Evolutionary conservation across 2,329 filamentous ascomycete species (phyloP).

Genomic region (Pseudonectria buxi): DNA sequence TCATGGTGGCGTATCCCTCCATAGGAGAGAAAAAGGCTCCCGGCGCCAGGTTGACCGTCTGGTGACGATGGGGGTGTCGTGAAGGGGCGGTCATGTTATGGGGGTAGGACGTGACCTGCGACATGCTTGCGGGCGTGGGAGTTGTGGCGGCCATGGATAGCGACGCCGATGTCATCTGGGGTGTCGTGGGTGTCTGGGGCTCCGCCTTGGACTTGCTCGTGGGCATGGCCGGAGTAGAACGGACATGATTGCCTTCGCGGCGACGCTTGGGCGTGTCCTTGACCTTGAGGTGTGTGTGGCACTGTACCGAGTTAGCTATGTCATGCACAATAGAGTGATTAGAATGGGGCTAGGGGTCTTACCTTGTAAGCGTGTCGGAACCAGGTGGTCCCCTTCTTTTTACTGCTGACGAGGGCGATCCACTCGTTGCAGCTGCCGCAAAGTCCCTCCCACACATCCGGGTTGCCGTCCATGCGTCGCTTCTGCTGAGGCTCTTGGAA

Average conservation of each 20-base stretch:
- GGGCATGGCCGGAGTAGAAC: conserved; percentile 33
- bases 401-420: conserved; percentile 75
- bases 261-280: conserved; percentile 64
- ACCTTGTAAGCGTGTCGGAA: conserved; percentile 87
- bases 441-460: conserved; percentile 74
- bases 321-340: not conserved
- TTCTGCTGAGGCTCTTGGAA: conserved; percentile 74
- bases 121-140: conserved; percentile 21
- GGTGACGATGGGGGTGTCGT: no score
- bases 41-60: no score
- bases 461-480: conserved; percentile 70
- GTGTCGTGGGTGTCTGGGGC: conserved; percentile 28
- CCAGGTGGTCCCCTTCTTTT: conserved; percentile 91
- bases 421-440: conserved; percentile 75
- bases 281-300: conserved; percentile 64
- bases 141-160: conserved; percentile 15
- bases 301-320: conserved; percentile 38
- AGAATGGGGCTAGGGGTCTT: conserved; percentile 19
- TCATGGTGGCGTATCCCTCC: no score
- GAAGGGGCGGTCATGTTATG: conserved; percentile 2
- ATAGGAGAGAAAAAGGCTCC: no score
- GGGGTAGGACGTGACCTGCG: conserved; percentile 21
- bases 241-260: conserved; percentile 52
- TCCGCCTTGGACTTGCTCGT: conserved; percentile 44
- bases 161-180: conserved; percentile 20